These are phyloP conservation scores for Fusarium sp. DNA, from an alignment of 2,329 filamentous ascomycete species.

Conservation along the genomic window DNA sequence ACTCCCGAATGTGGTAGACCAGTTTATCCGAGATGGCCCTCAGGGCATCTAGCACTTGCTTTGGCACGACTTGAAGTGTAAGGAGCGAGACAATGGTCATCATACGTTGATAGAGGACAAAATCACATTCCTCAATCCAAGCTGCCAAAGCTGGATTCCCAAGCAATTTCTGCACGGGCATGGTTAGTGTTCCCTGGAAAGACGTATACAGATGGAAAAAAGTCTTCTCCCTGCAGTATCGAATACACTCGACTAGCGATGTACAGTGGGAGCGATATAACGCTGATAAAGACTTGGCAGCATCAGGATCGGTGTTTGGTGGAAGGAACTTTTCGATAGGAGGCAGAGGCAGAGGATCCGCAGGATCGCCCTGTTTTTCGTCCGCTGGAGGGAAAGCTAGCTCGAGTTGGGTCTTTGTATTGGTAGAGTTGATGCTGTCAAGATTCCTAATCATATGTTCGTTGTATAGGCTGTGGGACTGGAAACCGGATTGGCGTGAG, in stretches of 20 bases:
- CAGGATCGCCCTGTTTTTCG: conserved; percentile 65
- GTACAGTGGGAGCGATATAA: conserved; percentile 96
- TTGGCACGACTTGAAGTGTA: conserved; percentile 90
- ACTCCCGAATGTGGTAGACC: conserved; percentile 82
- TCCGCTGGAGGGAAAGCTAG: conserved; percentile 70
- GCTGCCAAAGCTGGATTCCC: conserved; percentile 81
- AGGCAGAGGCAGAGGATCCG: conserved; percentile 83
- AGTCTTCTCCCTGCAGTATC: conserved; percentile 95
- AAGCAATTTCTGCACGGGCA: conserved; percentile 94
- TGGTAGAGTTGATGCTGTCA: conserved; percentile 68
- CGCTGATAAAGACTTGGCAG: conserved; percentile 85
- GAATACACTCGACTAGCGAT: conserved; percentile 92
- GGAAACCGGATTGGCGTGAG: conserved; percentile 27
- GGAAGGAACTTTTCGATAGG: conserved; percentile 85
- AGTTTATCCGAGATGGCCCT: conserved; percentile 86
- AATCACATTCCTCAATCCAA: conserved; percentile 97
- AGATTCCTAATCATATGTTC: conserved; percentile 66
- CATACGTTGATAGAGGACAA: conserved; percentile 96
- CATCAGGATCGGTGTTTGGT: conserved; percentile 83
- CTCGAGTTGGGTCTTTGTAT: conserved; percentile 67
- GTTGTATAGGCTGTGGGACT: conserved; percentile 66
- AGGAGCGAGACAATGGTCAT: conserved; percentile 90
- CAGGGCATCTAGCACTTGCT: conserved; percentile 86
- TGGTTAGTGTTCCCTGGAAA: conserved; percentile 95
- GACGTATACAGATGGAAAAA: conserved; percentile 96